These are phyloP conservation scores for Vanrija sp. DNA, from an alignment of 1,284 basidiomycete species.

Conservation along the genomic window DNA sequence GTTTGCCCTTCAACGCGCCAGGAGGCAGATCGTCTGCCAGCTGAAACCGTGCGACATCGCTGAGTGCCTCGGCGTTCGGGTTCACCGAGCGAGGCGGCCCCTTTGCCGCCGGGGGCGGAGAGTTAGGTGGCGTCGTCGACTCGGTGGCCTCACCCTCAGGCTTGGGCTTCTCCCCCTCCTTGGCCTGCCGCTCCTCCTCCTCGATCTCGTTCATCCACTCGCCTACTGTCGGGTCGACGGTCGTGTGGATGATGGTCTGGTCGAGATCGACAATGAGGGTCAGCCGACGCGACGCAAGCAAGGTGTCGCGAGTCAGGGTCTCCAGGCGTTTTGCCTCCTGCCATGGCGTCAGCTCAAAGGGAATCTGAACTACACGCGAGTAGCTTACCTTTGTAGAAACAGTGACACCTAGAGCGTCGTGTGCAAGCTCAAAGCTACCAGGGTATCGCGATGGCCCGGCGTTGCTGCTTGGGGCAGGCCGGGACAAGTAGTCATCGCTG, in stretches of 20 bases:
- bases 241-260: slow-evolving; percentile 98
- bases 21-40: slow-evolving; percentile 69
- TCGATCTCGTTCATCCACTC: slow-evolving; percentile 88
- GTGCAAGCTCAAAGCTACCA: slow-evolving; percentile 45
- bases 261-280: slow-evolving; percentile 97
- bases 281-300: slow-evolving; percentile 72
- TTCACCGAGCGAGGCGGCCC: slow-evolving; percentile 14
- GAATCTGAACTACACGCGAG: neutral
- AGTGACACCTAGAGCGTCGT: slow-evolving; percentile 48
- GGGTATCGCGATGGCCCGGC: slow-evolving; percentile 34
- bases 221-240: slow-evolving; percentile 95
- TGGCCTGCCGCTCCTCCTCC: slow-evolving; percentile 28
- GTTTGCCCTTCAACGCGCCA: slow-evolving; percentile 51
- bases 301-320: slow-evolving; percentile 68
- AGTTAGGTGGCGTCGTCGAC: slow-evolving; percentile 18
- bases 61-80: slow-evolving; percentile 54
- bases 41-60: slow-evolving; percentile 78
- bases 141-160: slow-evolving; percentile 30
- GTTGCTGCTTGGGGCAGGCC: slow-evolving; percentile 67
- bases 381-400: slow-evolving; percentile 47
- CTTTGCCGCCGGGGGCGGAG: slow-evolving; percentile 22
- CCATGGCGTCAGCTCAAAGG: slow-evolving; percentile 2
- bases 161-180: slow-evolving; percentile 1
- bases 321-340: slow-evolving; percentile 88
- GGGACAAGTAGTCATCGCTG: slow-evolving; percentile 81